Percentiles rank a stretch among this genome's conserved stretches.
phyloP scores from a whole-genome alignment of 257 asterid species.

The Paulownia fortunei region DNA sequence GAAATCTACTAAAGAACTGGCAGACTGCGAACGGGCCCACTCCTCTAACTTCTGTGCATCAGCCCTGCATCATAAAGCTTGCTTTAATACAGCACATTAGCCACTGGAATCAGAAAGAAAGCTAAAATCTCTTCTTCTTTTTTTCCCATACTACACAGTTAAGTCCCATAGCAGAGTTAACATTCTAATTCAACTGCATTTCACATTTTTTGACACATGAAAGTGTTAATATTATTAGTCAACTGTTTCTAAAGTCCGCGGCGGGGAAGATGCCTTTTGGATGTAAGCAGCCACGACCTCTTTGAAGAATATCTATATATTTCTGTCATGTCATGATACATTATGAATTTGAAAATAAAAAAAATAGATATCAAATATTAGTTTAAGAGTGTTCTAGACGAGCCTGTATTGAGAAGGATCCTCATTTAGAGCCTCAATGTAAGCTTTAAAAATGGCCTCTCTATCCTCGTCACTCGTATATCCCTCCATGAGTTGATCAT shows the following conservation, averaged over 20 bases:
- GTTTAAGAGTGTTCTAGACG: conserved; percentile 9
- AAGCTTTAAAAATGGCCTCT: conserved; percentile 82
- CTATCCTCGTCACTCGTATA: conserved; percentile 84
- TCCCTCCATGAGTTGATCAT: conserved; percentile 95
- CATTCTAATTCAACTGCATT: conserved; percentile 15
- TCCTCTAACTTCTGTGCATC: conserved; percentile 90
- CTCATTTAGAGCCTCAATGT: conserved; percentile 75
- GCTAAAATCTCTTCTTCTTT: not conserved
- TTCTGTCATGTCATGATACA: conserved; percentile 2
- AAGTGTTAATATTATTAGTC: not conserved
- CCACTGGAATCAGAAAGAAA: conserved; percentile 7
- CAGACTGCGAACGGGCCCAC: conserved; percentile 81
- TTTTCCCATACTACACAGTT: not conserved
- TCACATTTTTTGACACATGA: not conserved
- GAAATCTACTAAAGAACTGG: conserved; percentile 70
- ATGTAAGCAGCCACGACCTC: not conserved
- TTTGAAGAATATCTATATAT: not conserved
- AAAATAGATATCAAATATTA: not conserved
- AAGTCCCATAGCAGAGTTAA: not conserved
- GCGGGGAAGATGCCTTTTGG: not conserved
- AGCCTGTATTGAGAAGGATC: conserved; percentile 84
- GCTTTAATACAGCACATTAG: conserved; percentile 18
- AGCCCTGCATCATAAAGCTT: conserved; percentile 46
- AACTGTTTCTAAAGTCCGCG: not conserved
- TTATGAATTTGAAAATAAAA: not conserved